Percentiles rank a stretch among this genome's conserved stretches.
These are phyloP conservation scores for Aspergillus sp. DNA, from an alignment of 2,329 filamentous ascomycete genomes.

Conservation along the genomic window DNA sequence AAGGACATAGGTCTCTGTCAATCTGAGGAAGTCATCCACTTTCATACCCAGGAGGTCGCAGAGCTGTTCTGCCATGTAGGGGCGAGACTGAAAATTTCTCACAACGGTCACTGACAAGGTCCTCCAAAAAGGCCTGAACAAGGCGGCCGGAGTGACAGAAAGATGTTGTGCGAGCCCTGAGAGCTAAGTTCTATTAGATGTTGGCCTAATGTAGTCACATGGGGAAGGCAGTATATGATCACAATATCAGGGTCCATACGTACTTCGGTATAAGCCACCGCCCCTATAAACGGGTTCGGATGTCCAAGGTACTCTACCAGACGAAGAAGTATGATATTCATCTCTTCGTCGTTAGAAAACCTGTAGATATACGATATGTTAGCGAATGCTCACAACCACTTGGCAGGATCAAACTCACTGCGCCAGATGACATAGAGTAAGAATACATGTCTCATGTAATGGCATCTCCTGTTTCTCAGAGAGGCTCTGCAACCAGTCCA, in stretches of 20 bases:
- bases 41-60: conserved; percentile 79
- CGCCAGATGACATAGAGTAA: conserved; percentile 84
- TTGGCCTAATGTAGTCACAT: neutral
- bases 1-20: conserved; percentile 78
- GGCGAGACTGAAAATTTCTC: conserved; percentile 75
- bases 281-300: conserved; percentile 74
- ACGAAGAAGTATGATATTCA: conserved; percentile 81
- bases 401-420: conserved; percentile 48
- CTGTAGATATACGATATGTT: conserved; percentile 39
- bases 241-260: conserved; percentile 15
- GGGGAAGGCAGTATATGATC: neutral
- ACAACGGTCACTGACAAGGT: conserved; percentile 79
- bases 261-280: conserved; percentile 80
- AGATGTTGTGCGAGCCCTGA: conserved; percentile 69
- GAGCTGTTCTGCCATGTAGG: conserved; percentile 78
- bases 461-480: conserved; percentile 68
- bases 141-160: conserved; percentile 61
- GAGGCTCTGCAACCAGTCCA: conserved; percentile 71
- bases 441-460: conserved; percentile 78
- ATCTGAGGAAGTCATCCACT: conserved; percentile 70
- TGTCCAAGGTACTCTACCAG: conserved; percentile 86
- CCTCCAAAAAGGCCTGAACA: conserved; percentile 87
- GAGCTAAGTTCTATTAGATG: conserved; percentile 48
- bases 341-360: conserved; percentile 74
- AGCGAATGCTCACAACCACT: conserved; percentile 7